Percentiles rank a stretch among this genome's conserved stretches.
Conservation (phyloP, 768 basidiomycete species). For the Hericium rajendrae region DNA sequence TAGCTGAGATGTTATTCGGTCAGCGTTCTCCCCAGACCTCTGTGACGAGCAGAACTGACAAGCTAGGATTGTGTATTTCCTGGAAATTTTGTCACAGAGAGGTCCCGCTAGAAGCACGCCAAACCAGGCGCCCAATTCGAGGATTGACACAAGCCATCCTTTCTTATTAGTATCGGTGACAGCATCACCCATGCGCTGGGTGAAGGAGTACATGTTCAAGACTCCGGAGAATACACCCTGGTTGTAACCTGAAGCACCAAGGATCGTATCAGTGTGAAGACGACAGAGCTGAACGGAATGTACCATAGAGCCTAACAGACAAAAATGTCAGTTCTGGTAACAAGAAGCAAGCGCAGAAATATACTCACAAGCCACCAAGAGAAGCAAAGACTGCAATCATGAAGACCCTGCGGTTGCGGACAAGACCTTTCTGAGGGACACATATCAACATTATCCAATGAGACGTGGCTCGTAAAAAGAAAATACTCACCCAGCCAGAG, state of each 20-base stretch:
- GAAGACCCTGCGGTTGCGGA: slow-evolving; percentile 58
- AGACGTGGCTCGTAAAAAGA: slow-evolving; percentile 3
- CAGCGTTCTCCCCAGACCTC: not conserved
- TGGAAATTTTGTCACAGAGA: slow-evolving; percentile 61
- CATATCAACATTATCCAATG: not conserved
- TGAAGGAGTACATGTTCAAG: slow-evolving; percentile 46
- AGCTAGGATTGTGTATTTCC: slow-evolving; percentile 62
- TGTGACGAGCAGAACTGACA: slow-evolving; percentile 26
- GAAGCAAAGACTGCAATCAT: slow-evolving; percentile 70
- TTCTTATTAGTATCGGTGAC: slow-evolving; percentile 42
- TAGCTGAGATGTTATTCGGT: slow-evolving; percentile 11
- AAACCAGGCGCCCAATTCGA: slow-evolving; percentile 69
- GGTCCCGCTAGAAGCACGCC: slow-evolving; percentile 68
- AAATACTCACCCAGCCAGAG: slow-evolving; percentile 51
- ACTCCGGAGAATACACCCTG: slow-evolving; percentile 75
- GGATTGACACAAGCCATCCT: slow-evolving; percentile 67
- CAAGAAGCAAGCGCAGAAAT: not conserved
- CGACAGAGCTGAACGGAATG: slow-evolving; percentile 9
- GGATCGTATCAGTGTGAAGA: not conserved
- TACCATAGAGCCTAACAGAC: slow-evolving; percentile 48
- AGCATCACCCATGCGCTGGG: slow-evolving; percentile 44
- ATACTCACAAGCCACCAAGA: slow-evolving; percentile 63
- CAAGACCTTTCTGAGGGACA: slow-evolving; percentile 41
- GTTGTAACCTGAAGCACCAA: slow-evolving; percentile 42
- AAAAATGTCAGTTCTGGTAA: slow-evolving; percentile 3